These are phyloP conservation scores for Chrysoporthe puriensis DNA, from an alignment of 2,329 filamentous ascomycete genomes.

Conservation along the genomic window DNA sequence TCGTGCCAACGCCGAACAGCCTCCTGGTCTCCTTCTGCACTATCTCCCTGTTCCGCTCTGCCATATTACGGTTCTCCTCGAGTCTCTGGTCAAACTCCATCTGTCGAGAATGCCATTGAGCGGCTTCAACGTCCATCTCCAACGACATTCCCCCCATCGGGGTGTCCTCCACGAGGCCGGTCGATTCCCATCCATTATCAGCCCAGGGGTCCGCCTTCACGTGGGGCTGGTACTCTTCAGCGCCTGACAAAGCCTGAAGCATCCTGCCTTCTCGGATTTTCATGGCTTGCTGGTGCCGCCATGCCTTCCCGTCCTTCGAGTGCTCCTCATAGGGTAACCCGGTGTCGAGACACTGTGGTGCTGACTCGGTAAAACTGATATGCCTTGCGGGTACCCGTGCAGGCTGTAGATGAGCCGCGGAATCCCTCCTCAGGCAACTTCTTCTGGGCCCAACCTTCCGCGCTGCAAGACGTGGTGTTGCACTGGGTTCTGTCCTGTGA, in stretches of 20 bases:
- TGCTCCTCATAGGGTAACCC: not conserved
- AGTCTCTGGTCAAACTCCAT: slow-evolving; percentile 1
- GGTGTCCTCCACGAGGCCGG: slow-evolving; percentile 12
- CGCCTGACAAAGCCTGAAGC: not conserved
- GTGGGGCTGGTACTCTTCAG: slow-evolving; percentile 7
- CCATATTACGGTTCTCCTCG: not conserved
- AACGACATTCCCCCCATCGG: slow-evolving; percentile 5
- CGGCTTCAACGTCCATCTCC: slow-evolving; percentile 10
- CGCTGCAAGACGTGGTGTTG: not conserved
- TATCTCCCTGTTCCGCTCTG: not conserved
- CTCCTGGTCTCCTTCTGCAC: slow-evolving; percentile 8
- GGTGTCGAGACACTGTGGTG: slow-evolving; percentile 6
- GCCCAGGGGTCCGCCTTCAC: slow-evolving; percentile 13
- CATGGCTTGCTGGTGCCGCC: slow-evolving; percentile 1
- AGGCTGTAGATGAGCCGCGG: not conserved
- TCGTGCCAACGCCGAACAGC: not conserved
- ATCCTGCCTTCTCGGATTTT: not conserved
- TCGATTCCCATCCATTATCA: slow-evolving; percentile 11
- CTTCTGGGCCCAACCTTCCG: not conserved
- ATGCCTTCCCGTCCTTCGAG: not conserved
- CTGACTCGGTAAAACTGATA: not conserved
- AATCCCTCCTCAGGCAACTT: not conserved
- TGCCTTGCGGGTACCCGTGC: not conserved
- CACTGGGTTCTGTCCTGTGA: too few species aligned
- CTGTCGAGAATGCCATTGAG: slow-evolving; percentile 1